Base-by-base conservation (phyloP, 352 stramenopile genomes). In the Phytophthora sojae region DNA sequence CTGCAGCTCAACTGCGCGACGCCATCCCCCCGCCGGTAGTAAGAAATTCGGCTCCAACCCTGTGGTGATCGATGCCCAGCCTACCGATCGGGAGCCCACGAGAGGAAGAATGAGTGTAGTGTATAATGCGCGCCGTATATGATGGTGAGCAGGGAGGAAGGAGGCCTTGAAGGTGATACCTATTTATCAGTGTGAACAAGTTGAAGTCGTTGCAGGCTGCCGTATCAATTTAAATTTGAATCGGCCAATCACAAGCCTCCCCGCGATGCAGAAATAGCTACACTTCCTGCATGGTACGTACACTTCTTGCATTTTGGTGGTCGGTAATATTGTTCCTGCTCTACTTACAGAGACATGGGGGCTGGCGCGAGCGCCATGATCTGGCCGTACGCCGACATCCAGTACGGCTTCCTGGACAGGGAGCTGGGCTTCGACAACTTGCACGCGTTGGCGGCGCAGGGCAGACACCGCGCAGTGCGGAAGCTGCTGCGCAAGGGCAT, bases 401-500 rank as follows among this genome's bases (percentile, higher is more conserved):
- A 88, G 62, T 70, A 86, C 44, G 82, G 84, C 9, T 92, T 82
- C 57, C 54, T 73, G 76, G 83, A 92, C 52, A 68, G 70, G 1
- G 84, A 92, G 67, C 73, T 92, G 14, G 79, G 67, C 6, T 80
- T 79, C 21, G 69, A 87, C 26, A 73, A 90, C 54, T 53, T 90
- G 26, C 85, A 90, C 29, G 61, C 60, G n/a, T 57, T 89, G 21
- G 81, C 85, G 12, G 82, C 79, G 8, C 73, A 81, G 64, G 82
- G 85, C 5, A 59, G 76, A 21, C 73, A 79, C 52, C 73, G 79
- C 26, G 57, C 69, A 14, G 81, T 91, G 44, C 77, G 73, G 26
- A 71, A 81, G n/a, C 71, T 77, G 6, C 57, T 92, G 44, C 85
- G 84, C 57, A 75, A 86, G 32, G 85, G 85, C 1, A 76, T 92